Evolutionary conservation across 2,329 filamentous ascomycete species (phyloP).

Genomic region (Botrytis galanthina): DNA sequence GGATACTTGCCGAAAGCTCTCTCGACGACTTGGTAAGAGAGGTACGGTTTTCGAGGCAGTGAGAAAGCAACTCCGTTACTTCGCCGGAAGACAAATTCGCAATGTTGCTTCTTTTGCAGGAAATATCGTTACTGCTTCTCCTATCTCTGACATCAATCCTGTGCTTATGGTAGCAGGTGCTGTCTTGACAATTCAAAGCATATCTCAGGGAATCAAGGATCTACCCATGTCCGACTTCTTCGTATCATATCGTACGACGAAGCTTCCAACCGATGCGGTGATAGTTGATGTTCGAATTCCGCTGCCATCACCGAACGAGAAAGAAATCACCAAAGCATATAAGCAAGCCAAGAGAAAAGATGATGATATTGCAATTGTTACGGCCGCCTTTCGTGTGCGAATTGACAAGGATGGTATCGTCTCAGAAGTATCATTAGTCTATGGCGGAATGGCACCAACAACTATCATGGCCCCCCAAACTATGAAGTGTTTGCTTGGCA

Average conservation of each 20-base stretch:
- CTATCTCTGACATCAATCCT: constrained; percentile 92
- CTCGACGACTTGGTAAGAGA: constrained; percentile 59
- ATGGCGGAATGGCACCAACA: constrained; percentile 89
- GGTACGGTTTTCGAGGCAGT: constrained; percentile 68
- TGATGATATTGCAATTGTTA: constrained; percentile 96
- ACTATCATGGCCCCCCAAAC: constrained; percentile 79
- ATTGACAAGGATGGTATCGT: constrained; percentile 68
- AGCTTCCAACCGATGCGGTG: constrained; percentile 75
- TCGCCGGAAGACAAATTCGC: constrained; percentile 89
- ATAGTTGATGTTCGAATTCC: constrained; percentile 83
- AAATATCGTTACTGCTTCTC: constrained; percentile 88
- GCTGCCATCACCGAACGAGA: constrained; percentile 60
- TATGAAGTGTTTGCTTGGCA: constrained; percentile 68
- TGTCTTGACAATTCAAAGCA: constrained; percentile 69
- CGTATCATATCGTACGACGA: constrained; percentile 81
- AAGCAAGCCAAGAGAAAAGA: constrained; percentile 96
- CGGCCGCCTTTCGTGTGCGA: constrained; percentile 73
- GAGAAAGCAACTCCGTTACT: constrained; percentile 87
- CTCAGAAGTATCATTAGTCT: constrained; percentile 73
- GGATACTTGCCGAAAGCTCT: constrained; percentile 44
- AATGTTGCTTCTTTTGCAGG: constrained; percentile 94
- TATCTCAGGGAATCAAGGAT: constrained; percentile 19
- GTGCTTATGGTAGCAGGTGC: constrained; percentile 84
- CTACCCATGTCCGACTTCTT: constrained; percentile 89
- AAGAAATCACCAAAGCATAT: constrained; percentile 82